Base-by-base conservation (phyloP, 106 monocot genomes). In the Platanthera zijinensis region DNA sequence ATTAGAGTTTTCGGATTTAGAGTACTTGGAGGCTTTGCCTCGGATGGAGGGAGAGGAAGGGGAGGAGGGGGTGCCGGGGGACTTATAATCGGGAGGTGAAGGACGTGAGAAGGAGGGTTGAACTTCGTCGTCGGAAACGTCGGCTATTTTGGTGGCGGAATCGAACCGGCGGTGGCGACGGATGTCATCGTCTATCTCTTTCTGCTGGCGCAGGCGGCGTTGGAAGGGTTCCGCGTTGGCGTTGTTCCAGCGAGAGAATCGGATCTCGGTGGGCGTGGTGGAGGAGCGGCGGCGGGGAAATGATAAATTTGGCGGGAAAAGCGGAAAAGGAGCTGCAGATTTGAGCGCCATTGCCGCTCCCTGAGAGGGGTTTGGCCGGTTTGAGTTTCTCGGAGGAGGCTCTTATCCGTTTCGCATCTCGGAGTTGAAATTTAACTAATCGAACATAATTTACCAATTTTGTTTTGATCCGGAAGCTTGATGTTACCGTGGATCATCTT, bases 201-300 rank as follows among this genome's bases (percentile, higher is more conserved):
- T 78, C 62, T 85, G 85, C 21, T 83, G 52, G n/a, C 86, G 90
- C 17, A 63, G 88, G 73, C 80, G 84, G 76, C 80, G 76, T 64
- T 78, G 56, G 83, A 87, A 86, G 61, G 86, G 82, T 79, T 89
- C 89, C 51, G 87, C 84, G 83, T 86, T 92, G 84, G 95, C 85
- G 83, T 87, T 91, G 81, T 87, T 87, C 91, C 89, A 95, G 50
- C 91, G 92, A 72, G 95, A 89, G 84, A 92, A 73, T 75, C 73
- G 80, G 79, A 92, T 49, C 74, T 81, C 83, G 64, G 89, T 84
- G 87, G 89, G 6, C 22, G 89, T 45, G 45, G 78, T 21, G 52
- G 56, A 12, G 12, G n/a, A 75, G 74, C 74, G 73, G 8, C 25
- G 54, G 52, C 13, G 2, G 0, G 72, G 74, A 3, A 59, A 75